These are phyloP conservation scores for Ogataea siamensis DNA, from an alignment of 805 yeast genomes.

Conservation along the genomic window DNA sequence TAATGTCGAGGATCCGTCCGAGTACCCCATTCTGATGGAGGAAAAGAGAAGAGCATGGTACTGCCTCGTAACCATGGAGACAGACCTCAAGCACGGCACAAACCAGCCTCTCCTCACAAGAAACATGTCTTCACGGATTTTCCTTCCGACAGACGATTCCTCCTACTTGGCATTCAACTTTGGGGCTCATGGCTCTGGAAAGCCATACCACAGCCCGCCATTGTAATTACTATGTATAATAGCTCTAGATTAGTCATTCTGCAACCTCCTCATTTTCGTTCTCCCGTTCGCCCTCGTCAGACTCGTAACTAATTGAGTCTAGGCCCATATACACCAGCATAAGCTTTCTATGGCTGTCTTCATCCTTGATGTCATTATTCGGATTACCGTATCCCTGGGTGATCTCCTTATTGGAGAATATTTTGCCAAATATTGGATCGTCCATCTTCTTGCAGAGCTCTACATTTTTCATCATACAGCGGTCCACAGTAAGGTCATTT, in stretches of 20 bases:
- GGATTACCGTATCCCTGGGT: constrained; percentile 26
- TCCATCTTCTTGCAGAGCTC: constrained; percentile 35
- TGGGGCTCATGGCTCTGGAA: constrained; percentile 7
- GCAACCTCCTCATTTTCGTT: constrained; percentile 4
- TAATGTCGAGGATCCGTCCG: constrained; percentile 15
- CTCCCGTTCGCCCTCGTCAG: constrained; percentile 24
- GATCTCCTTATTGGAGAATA: constrained; percentile 32
- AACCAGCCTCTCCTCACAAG: constrained; percentile 1
- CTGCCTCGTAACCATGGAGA: constrained; percentile 14
- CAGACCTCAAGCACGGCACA: constrained; percentile 9
- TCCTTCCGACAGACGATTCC: constrained; percentile 7
- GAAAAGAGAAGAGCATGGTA: constrained; percentile 17
- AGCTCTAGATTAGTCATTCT: not conserved
- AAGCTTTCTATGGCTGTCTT: constrained; percentile 34
- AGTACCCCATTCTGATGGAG: constrained; percentile 6
- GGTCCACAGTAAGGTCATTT: constrained; percentile 29
- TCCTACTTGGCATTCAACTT: constrained; percentile 6
- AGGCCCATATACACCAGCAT: constrained; percentile 38
- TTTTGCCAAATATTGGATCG: constrained; percentile 23
- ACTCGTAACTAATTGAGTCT: constrained; percentile 35
- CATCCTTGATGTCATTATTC: constrained; percentile 31
- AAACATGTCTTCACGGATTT: constrained; percentile 5
- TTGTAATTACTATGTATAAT: constrained; percentile 5
- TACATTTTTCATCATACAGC: constrained; percentile 32
- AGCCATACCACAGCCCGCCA: constrained; percentile 4